Conservation (phyloP, 1,139 yeast species). For the Yamadazyma siamensis region DNA sequence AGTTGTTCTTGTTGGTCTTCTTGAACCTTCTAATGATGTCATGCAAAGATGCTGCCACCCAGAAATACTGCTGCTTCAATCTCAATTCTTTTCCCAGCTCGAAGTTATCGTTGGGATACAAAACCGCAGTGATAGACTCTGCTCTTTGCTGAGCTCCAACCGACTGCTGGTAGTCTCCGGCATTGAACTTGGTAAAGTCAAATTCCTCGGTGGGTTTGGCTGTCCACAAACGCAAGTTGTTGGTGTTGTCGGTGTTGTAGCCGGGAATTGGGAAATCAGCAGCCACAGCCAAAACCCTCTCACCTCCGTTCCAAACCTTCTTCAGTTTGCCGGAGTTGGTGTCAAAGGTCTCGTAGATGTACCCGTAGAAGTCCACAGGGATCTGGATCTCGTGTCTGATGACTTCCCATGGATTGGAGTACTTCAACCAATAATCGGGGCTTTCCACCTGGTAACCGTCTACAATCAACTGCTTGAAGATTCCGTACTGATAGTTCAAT, state of each 20-base stretch:
- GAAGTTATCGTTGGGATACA: slow-evolving; percentile 91
- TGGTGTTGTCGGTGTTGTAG: slow-evolving; percentile 76
- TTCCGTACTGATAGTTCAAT: slow-evolving; percentile 88
- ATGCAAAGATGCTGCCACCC: slow-evolving; percentile 93
- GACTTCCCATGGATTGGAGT: slow-evolving; percentile 90
- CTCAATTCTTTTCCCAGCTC: slow-evolving; percentile 89
- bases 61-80: slow-evolving; percentile 92
- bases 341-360: slow-evolving; percentile 60
- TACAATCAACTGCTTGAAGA: slow-evolving; percentile 83
- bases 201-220: slow-evolving; percentile 89
- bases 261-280: slow-evolving; percentile 95
- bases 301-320: slow-evolving; percentile 82
- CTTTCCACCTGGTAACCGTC: slow-evolving; percentile 93
- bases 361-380: slow-evolving; percentile 91
- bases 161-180: slow-evolving; percentile 86
- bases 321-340: slow-evolving; percentile 50
- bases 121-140: slow-evolving; percentile 85
- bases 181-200: slow-evolving; percentile 87
- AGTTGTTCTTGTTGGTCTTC: slow-evolving; percentile 64
- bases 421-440: slow-evolving; percentile 91
- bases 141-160: slow-evolving; percentile 85
- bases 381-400: slow-evolving; percentile 82
- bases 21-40: slow-evolving; percentile 90
- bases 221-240: slow-evolving; percentile 88
- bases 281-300: slow-evolving; percentile 86